A percentile compares a stretch with the other conserved stretches of the same genome.
Evolutionary conservation across 139 green algal species (phyloP).

Genomic region (Micractinium conductrix): DNA sequence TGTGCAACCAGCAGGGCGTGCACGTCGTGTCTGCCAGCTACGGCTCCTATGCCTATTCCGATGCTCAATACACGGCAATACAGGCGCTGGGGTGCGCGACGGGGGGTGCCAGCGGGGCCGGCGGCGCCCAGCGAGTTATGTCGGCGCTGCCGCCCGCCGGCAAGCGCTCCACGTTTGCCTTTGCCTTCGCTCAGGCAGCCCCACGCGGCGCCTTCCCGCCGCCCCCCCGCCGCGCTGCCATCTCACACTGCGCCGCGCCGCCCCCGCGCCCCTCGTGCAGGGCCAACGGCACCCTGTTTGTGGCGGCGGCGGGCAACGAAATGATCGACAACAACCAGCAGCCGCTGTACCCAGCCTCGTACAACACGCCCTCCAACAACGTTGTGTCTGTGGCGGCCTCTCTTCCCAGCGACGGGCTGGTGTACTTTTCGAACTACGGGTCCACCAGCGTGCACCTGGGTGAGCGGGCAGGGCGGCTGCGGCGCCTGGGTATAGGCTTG

Average conservation of each 20-base stretch:
- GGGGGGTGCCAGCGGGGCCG: no score
- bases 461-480: no score
- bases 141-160: background rate
- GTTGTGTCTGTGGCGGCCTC: constrained; percentile 27
- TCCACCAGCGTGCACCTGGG: background rate
- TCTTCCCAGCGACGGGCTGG: background rate
- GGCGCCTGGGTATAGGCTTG: no score
- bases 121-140: background rate
- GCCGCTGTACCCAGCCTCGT: background rate
- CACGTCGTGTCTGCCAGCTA: no score
- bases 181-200: no score
- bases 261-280: background rate
- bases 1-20: no score
- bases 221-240: background rate
- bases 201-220: background rate
- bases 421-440: constrained; percentile 20
- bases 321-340: background rate
- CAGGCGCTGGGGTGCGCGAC: no score
- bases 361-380: background rate
- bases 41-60: background rate
- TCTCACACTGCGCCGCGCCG: background rate
- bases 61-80: no score
- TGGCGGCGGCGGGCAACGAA: background rate
- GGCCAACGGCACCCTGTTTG: background rate
- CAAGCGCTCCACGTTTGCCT: no score